A percentile compares a stretch with the other conserved stretches of the same genome.
Conservation (phyloP, 495 filamentous ascomycete genomes). For the Neurospora hispaniola region DNA sequence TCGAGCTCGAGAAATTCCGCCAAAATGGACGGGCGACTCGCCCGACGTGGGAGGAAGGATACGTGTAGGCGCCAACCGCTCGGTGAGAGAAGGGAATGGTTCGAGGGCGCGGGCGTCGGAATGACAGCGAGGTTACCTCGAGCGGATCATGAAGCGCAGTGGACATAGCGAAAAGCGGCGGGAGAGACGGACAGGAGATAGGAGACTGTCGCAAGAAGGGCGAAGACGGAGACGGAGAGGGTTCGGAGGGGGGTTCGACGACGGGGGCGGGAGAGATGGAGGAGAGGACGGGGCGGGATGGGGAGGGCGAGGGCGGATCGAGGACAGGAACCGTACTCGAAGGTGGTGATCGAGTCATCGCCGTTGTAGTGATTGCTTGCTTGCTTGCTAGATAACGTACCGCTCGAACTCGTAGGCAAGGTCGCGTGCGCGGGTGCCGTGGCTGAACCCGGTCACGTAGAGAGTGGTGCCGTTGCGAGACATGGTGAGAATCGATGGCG, state of each 20-base stretch:
- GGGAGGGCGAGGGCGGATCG: slow-evolving; percentile 20
- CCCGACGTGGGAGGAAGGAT: slow-evolving; percentile 22
- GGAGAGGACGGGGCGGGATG: slow-evolving; percentile 6
- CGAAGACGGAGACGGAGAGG: slow-evolving; percentile 20
- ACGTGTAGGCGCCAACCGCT: slow-evolving; percentile 42
- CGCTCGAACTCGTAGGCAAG: slow-evolving; percentile 99
- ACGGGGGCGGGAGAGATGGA: slow-evolving; percentile 22
- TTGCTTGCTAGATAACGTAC: slow-evolving; percentile 39
- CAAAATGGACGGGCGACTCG: slow-evolving; percentile 27
- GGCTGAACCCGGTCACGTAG: slow-evolving; percentile 95
- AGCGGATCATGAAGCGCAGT: slow-evolving; percentile 14
- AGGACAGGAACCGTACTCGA: slow-evolving; percentile 26
- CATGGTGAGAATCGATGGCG: slow-evolving; percentile 43
- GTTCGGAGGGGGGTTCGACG: slow-evolving; percentile 13
- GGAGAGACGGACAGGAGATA: slow-evolving; percentile 26
- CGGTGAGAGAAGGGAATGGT: slow-evolving; percentile 36
- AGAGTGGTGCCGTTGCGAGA: slow-evolving; percentile 90
- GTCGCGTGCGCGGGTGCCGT: slow-evolving; percentile 97
- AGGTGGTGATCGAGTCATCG: slow-evolving; percentile 35
- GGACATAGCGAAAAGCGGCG: slow-evolving; percentile 22
- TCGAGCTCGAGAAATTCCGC: slow-evolving; percentile 19
- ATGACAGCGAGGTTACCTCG: slow-evolving; percentile 19
- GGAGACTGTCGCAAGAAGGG: slow-evolving; percentile 15
- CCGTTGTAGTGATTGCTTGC: slow-evolving; percentile 12
- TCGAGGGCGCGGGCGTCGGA: slow-evolving; percentile 21